phyloP scores from a whole-genome alignment of 2,329 filamentous ascomycete species.

The Pseudonectria buxi region DNA sequence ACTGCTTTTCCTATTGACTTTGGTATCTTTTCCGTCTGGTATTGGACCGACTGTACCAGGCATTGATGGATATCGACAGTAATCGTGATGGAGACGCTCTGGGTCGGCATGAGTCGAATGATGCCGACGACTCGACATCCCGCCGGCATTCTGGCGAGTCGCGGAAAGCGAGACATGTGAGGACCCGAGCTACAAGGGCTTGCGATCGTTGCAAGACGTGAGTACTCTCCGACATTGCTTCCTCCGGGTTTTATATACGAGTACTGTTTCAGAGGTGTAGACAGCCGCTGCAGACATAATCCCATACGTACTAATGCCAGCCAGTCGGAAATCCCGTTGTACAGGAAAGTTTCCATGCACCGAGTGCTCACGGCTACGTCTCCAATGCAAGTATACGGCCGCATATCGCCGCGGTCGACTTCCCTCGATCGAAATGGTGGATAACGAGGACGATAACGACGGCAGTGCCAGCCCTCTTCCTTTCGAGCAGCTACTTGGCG shows the following conservation, averaged over 20 bases:
- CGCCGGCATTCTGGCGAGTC: no score
- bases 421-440: conserved; percentile 17
- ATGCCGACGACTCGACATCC: no score
- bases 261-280: background rate
- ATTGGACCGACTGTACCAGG: no score
- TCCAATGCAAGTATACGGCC: conserved; percentile 19
- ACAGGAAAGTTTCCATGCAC: conserved; percentile 18
- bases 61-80: no score
- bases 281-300: background rate
- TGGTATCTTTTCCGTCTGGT: no score
- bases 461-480: background rate
- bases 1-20: no score
- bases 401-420: conserved; percentile 16
- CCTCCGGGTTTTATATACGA: background rate
- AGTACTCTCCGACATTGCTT: conserved; percentile 1
- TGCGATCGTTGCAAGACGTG: conserved; percentile 22
- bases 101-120: no score
- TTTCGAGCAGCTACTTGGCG: conserved; percentile 1
- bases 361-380: conserved; percentile 14
- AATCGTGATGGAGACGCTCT: no score
- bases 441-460: conserved; percentile 1
- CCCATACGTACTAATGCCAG: background rate
- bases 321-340: conserved; percentile 20
- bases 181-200: conserved; percentile 10
- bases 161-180: no score